Conservation (phyloP, 1,284 basidiomycete genomes). For the Cutaneotrichosporon daszewskae region DNA sequence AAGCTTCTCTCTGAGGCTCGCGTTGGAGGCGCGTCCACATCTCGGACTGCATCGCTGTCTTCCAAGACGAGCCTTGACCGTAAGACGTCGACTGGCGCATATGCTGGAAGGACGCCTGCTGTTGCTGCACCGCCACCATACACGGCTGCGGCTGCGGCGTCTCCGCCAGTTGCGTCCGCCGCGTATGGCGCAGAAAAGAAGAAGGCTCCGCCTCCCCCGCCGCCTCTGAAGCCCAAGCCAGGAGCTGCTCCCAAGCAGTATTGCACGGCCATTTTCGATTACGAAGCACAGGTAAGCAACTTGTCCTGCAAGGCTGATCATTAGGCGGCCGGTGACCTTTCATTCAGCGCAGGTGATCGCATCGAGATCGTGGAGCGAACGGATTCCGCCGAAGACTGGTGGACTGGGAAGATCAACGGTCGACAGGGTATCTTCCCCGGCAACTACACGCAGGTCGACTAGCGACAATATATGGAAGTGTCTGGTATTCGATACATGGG, state of each 20-base stretch:
- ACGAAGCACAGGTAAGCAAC: constrained; percentile 64
- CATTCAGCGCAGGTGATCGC: constrained; percentile 83
- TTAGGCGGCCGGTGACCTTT: constrained; percentile 87
- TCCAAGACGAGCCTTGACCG: constrained; percentile 33
- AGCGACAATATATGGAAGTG: background rate
- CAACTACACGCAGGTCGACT: constrained; percentile 48
- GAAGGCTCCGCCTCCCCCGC: constrained; percentile 77
- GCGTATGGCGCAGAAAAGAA: constrained; percentile 53
- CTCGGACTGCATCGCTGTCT: constrained; percentile 49
- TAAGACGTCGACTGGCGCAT: constrained; percentile 45
- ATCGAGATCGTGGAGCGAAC: constrained; percentile 89
- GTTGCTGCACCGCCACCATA: constrained; percentile 46
- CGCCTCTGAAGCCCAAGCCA: constrained; percentile 73
- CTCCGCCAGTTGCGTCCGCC: constrained; percentile 44
- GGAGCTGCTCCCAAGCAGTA: constrained; percentile 59
- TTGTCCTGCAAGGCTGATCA: background rate
- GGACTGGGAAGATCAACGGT: constrained; percentile 86
- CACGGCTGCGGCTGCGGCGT: constrained; percentile 10
- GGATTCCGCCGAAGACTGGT: constrained; percentile 89
- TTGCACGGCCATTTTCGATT: constrained; percentile 93
- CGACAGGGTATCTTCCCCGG: constrained; percentile 90
- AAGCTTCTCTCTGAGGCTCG: constrained; percentile 26
- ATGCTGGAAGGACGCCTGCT: constrained; percentile 30
- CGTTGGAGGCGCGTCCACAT: constrained; percentile 6
- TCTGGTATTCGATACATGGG: background rate